These are phyloP conservation scores for Ammopiptanthus mongolicus DNA, from an alignment of 306 rosid genomes.

Conservation along the genomic window DNA sequence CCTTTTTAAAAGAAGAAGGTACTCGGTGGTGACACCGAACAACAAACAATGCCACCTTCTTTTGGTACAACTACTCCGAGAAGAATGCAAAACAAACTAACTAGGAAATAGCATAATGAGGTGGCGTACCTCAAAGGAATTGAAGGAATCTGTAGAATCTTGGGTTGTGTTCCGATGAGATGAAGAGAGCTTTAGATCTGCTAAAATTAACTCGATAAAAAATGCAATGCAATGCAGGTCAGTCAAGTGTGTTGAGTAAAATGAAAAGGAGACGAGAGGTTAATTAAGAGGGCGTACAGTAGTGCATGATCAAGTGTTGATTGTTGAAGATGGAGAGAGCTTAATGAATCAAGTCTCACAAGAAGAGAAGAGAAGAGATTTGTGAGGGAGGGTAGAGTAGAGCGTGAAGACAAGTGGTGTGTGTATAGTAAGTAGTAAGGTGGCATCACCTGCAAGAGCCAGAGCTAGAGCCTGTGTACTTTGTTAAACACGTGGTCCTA, in stretches of 20 bases:
- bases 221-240: neutral
- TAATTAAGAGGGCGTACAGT: neutral
- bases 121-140: neutral
- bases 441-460: neutral
- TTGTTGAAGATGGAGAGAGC: neutral
- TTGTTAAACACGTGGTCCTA: constrained; percentile 15
- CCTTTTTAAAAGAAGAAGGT: constrained; percentile 2
- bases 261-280: neutral
- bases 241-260: neutral
- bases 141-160: neutral
- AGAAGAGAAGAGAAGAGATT: neutral
- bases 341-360: neutral
- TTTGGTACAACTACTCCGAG: neutral
- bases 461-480: neutral
- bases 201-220: neutral
- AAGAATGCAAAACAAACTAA: neutral
- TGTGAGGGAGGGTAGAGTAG: neutral
- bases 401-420: neutral
- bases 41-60: neutral
- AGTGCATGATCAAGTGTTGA: neutral
- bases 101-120: neutral
- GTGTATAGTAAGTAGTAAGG: too few species aligned
- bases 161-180: neutral
- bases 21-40: constrained; percentile 17
- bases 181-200: constrained; percentile 6